phyloP scores from a whole-genome alignment of 2,329 filamentous ascomycete genomes.

The Septoria petroselini region DNA sequence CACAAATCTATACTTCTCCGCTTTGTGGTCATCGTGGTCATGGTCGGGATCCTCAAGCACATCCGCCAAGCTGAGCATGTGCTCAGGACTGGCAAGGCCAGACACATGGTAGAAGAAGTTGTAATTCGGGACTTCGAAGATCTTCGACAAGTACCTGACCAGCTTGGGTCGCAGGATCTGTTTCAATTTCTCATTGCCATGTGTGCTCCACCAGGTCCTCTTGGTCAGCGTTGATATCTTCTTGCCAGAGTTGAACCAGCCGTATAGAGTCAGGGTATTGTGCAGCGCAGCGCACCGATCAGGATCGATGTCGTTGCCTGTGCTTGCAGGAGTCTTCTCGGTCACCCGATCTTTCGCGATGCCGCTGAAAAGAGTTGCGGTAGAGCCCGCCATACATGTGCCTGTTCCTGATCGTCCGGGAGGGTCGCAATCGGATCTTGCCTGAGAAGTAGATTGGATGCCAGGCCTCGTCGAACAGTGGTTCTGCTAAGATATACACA shows the following conservation, averaged over 20 bases:
- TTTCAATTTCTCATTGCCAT: slow-evolving; percentile 31
- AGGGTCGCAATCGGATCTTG: no score
- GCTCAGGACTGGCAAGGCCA: slow-evolving; percentile 29
- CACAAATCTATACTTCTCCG: slow-evolving; percentile 34
- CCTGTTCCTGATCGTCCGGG: no score
- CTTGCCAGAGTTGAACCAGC: slow-evolving; percentile 36
- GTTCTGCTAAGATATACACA: no score
- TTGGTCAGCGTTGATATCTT: slow-evolving; percentile 33
- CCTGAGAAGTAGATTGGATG: no score
- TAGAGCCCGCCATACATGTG: slow-evolving; percentile 18
- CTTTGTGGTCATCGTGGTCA: slow-evolving; percentile 18
- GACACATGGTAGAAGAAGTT: slow-evolving; percentile 38
- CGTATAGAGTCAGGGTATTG: slow-evolving; percentile 37
- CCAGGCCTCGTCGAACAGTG: no score
- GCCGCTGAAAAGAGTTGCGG: slow-evolving; percentile 30
- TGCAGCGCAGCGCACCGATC: slow-evolving; percentile 37
- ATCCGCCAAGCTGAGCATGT: slow-evolving; percentile 34
- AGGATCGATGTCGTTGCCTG: slow-evolving; percentile 30
- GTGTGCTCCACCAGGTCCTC: slow-evolving; percentile 35
- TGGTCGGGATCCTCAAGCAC: slow-evolving; percentile 34
- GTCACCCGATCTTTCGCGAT: slow-evolving; percentile 36
- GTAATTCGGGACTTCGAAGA: slow-evolving; percentile 35
- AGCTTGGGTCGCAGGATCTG: slow-evolving; percentile 31
- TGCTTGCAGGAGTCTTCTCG: slow-evolving; percentile 24
- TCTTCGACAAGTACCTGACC: slow-evolving; percentile 33